These are phyloP conservation scores for Talaromyces sp. DNA, from an alignment of 2,329 filamentous ascomycete genomes.

Conservation along the genomic window DNA sequence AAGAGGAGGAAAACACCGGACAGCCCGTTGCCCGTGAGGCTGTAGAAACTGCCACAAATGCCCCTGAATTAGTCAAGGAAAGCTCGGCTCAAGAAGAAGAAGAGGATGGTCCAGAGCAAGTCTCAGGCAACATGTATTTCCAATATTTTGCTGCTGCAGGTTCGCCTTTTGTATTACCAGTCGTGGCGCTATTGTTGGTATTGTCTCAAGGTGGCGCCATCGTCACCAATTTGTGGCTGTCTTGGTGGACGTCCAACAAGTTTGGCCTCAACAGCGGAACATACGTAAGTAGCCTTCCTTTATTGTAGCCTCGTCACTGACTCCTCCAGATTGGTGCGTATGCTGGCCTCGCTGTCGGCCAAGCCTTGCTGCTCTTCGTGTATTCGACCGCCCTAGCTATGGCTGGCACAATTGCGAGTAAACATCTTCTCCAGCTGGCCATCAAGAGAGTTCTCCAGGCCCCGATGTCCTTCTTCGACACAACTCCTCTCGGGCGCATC, in stretches of 20 bases:
- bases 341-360: slow-evolving; percentile 63
- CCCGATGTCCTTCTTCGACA: slow-evolving; percentile 69
- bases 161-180: slow-evolving; percentile 57
- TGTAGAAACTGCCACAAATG: slow-evolving; percentile 10
- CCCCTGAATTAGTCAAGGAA: slow-evolving; percentile 41
- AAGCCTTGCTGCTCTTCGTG: slow-evolving; percentile 68
- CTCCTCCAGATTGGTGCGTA: slow-evolving; percentile 57
- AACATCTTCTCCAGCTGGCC: slow-evolving; percentile 62
- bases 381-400: slow-evolving; percentile 73
- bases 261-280: slow-evolving; percentile 43
- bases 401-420: slow-evolving; percentile 71
- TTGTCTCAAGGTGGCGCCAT: slow-evolving; percentile 74
- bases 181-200: slow-evolving; percentile 59
- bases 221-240: slow-evolving; percentile 78
- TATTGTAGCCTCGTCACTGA: neutral
- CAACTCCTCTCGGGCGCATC: slow-evolving; percentile 82
- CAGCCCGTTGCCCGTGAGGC: slow-evolving; percentile 36
- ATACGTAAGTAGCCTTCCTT: slow-evolving; percentile 48
- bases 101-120: slow-evolving; percentile 59
- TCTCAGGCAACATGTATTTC: slow-evolving; percentile 69
- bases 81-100: slow-evolving; percentile 33
- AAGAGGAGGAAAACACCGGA: slow-evolving; percentile 45
- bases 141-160: slow-evolving; percentile 68
- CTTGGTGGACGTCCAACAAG: slow-evolving; percentile 77
- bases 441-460: slow-evolving; percentile 65